Base-by-base conservation (phyloP, 768 basidiomycete species). In the Erythrobasidium yunnanense region DNA sequence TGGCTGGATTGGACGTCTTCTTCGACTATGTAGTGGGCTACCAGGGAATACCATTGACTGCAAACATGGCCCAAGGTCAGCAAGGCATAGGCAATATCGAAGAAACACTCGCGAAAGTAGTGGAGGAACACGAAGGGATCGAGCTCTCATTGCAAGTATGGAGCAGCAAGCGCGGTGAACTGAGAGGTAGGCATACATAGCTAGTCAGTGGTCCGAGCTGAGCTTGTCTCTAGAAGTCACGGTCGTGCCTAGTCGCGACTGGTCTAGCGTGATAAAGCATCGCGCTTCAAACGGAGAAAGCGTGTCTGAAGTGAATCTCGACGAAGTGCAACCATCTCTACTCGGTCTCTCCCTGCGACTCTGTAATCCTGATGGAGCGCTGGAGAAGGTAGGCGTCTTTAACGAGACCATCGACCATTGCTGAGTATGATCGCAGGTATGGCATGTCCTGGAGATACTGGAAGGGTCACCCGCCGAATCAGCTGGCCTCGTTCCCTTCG, bases 11-110 rank as follows among this genome's bases (percentile, higher is more conserved):
- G 50, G 88, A 87, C 74, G 88, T 93, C 2, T 92, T 90, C 78
- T 99, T 99, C 72, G 95, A 97, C 79, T 97, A 95, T 75, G 82
- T 99, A 22, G 85, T 95, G 45, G 95, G 93, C 8, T 87, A 90
- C 65, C 85, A 90, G 74, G 87, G 87, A 35, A 68, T 55, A 5
- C 52, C 46, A 2, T 57, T 73, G 30, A 42, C 25, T 33, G 13
- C 56, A 17, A 23, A 32, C 55, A 45, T 17, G 38, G 17, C 42
- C 3, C 33, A 45, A 4, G 27, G 60, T 17, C 27, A 34, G 27
- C 15, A 17, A 65, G 34, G 34, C 38, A 66, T 49, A 34, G 46
- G 18, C 18, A 23, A 20, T 8, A 27, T 55, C n/a, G 65, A 33
- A 53, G 56, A 62, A 27, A 56, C 49, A 29, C 55, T 65, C 25